These are phyloP conservation scores for Debaryomyces nepalensis DNA, from an alignment of 1,139 yeast species.

Conservation along the genomic window DNA sequence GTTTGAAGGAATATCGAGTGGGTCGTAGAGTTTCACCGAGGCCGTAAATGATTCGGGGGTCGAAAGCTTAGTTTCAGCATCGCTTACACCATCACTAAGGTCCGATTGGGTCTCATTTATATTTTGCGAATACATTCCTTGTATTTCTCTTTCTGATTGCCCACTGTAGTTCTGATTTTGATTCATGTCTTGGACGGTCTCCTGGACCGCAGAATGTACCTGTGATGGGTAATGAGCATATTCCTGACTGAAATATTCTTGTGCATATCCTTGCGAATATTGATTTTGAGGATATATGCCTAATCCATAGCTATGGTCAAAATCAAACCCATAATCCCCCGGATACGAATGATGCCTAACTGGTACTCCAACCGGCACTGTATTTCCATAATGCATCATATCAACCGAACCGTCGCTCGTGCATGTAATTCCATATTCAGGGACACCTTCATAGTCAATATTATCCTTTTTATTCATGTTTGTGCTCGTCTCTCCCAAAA, in stretches of 20 bases:
- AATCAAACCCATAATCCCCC: neutral
- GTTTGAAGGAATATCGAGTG: neutral
- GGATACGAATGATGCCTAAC: neutral
- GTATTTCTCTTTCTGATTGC: neutral
- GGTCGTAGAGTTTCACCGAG: neutral
- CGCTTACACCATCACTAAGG: slow-evolving; percentile 7
- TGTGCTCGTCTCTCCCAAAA: neutral
- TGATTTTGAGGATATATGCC: too few species aligned
- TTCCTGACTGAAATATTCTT: neutral
- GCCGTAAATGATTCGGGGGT: slow-evolving; percentile 4
- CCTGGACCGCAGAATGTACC: neutral
- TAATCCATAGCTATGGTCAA: neutral
- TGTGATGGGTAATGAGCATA: neutral
- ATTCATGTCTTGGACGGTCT: neutral
- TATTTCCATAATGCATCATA: neutral
- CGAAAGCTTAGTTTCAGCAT: slow-evolving; percentile 8
- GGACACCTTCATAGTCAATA: neutral
- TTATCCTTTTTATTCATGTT: neutral
- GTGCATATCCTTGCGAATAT: neutral
- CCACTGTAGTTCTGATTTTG: neutral
- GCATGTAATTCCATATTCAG: too few species aligned
- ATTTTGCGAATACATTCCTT: neutral
- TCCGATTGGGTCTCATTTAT: neutral
- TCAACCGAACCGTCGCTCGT: neutral
- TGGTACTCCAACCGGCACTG: neutral